These are phyloP conservation scores for Candida suzukii DNA, from an alignment of 805 yeast genomes.

Conservation along the genomic window DNA sequence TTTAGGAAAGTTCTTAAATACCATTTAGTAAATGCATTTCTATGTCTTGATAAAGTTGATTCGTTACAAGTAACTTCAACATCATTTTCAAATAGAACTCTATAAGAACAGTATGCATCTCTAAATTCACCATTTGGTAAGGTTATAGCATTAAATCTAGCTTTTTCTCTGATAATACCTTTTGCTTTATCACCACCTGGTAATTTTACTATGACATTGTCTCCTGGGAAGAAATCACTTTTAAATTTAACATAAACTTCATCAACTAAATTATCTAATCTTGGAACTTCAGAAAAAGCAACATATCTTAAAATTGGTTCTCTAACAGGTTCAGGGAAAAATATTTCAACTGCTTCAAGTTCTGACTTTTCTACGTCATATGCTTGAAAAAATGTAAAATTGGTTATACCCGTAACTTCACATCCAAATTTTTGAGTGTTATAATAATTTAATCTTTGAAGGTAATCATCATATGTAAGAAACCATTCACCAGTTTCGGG, in stretches of 20 bases:
- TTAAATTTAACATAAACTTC: constrained; percentile 73
- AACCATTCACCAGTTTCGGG: constrained; percentile 90
- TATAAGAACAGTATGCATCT: constrained; percentile 56
- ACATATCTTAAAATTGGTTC: constrained; percentile 85
- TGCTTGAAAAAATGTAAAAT: constrained; percentile 88
- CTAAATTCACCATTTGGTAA: constrained; percentile 26
- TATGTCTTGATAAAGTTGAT: constrained; percentile 68
- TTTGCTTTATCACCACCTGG: constrained; percentile 36
- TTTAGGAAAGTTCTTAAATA: constrained; percentile 84
- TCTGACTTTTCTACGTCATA: constrained; percentile 63
- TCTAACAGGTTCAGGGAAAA: constrained; percentile 85
- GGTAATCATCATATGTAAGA: constrained; percentile 63
- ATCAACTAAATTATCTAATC: constrained; percentile 85
- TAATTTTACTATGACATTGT: constrained; percentile 57
- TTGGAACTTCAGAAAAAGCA: constrained; percentile 73
- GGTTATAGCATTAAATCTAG: constrained; percentile 54
- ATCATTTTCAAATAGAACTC: constrained; percentile 53
- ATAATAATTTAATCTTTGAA: constrained; percentile 66
- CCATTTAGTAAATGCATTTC: constrained; percentile 85
- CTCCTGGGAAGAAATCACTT: constrained; percentile 88
- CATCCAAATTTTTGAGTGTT: constrained; percentile 78
- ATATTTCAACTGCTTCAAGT: constrained; percentile 58
- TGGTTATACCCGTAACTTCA: constrained; percentile 91
- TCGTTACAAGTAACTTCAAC: constrained; percentile 64
- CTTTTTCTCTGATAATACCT: constrained; percentile 79